phyloP scores from a whole-genome alignment of 1,284 basidiomycete genomes.

The Xerocomus amazonicus region DNA sequence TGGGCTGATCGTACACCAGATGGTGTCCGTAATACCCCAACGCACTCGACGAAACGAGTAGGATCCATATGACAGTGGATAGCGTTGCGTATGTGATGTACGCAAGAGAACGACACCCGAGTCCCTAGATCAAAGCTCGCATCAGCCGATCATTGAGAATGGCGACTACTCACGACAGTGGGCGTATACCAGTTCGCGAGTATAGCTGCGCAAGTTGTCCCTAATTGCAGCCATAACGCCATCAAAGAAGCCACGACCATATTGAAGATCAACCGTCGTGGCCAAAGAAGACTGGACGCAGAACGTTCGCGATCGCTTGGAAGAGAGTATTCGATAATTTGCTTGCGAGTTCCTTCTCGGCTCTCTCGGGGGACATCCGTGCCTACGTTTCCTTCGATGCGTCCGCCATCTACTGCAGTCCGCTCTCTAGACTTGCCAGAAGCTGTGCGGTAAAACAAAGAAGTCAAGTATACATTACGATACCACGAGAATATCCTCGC shows the following conservation, averaged over 20 bases:
- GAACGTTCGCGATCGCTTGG: constrained; percentile 4
- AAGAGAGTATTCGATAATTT: constrained; percentile 30
- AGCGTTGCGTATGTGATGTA: too few relatives aligned
- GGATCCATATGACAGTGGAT: too few relatives aligned
- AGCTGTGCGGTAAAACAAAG: constrained; percentile 21
- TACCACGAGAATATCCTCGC: constrained; percentile 29
- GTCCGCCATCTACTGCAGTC: constrained; percentile 2
- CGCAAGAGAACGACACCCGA: too few relatives aligned
- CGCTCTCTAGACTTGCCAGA: constrained; percentile 10
- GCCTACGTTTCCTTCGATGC: background rate
- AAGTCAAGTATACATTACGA: constrained; percentile 17
- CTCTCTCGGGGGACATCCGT: constrained; percentile 8
- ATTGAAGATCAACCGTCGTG: constrained; percentile 28
- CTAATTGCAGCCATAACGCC: constrained; percentile 39
- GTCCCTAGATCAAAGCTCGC: constrained; percentile 10
- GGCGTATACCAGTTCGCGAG: constrained; percentile 38
- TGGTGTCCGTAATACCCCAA: too few relatives aligned
- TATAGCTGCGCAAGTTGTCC: constrained; percentile 36
- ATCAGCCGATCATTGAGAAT: background rate
- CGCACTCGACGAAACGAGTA: too few relatives aligned
- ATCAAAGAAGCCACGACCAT: constrained; percentile 35
- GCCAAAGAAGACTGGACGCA: constrained; percentile 20
- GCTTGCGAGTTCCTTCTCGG: constrained; percentile 24
- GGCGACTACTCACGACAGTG: constrained; percentile 23
- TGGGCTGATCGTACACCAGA: too few relatives aligned